These are phyloP conservation scores for Protomyces inundatus DNA, from an alignment of 1,139 yeast species.

Conservation along the genomic window DNA sequence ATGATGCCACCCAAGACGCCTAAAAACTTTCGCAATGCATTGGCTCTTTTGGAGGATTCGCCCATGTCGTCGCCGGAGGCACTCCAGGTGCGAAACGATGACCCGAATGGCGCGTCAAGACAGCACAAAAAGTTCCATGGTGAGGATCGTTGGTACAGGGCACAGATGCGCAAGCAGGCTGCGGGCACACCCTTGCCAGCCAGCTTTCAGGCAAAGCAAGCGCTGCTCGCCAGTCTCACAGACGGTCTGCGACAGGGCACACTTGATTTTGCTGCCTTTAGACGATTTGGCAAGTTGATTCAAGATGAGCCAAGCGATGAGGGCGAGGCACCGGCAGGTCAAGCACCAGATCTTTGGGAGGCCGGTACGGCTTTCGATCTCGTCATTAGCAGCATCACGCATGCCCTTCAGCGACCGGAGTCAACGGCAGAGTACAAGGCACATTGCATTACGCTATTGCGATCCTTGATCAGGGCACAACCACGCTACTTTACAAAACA, in stretches of 20 bases:
- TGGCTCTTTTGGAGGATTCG: not conserved
- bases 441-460: slow-evolving; percentile 9
- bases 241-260: slow-evolving; percentile 7
- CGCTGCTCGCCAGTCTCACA: slow-evolving; percentile 6
- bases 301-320: slow-evolving; percentile 15
- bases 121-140: slow-evolving; percentile 12
- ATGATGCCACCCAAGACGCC: slow-evolving; percentile 8
- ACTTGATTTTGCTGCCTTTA: slow-evolving; percentile 19
- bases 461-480: slow-evolving; percentile 22
- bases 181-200: slow-evolving; percentile 21
- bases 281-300: slow-evolving; percentile 24
- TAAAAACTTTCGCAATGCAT: slow-evolving; percentile 1
- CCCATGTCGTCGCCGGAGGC: not conserved
- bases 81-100: not conserved
- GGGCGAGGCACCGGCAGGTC: not conserved
- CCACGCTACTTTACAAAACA: slow-evolving; percentile 25
- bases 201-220: slow-evolving; percentile 9
- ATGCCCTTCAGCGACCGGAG: not conserved
- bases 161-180: slow-evolving; percentile 21
- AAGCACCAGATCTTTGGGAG: slow-evolving; percentile 22
- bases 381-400: slow-evolving; percentile 4
- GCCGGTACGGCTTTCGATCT: slow-evolving; percentile 25
- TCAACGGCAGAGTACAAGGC: slow-evolving; percentile 16
- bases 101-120: not conserved
- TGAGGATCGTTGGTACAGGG: slow-evolving; percentile 23